These are phyloP conservation scores for Carnegiea gigantea DNA, from an alignment of 179 eudicot species.

Conservation along the genomic window DNA sequence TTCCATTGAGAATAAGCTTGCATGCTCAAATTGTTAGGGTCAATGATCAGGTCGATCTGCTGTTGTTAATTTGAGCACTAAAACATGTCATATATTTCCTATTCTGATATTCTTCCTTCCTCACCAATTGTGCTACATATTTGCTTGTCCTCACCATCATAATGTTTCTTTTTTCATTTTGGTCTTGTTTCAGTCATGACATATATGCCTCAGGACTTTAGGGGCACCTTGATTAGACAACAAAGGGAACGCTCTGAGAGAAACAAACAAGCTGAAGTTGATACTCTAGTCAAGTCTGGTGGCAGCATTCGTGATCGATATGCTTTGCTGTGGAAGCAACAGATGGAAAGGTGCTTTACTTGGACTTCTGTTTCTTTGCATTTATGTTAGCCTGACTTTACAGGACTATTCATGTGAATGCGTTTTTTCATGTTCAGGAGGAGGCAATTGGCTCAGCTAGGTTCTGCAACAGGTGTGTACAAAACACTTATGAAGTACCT, in stretches of 20 bases:
- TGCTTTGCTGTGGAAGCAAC: constrained; percentile 91
- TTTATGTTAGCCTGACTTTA: not conserved
- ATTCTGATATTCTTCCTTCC: not conserved
- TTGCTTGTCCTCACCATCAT: constrained; percentile 2
- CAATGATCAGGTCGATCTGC: not conserved
- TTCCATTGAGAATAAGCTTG: not conserved
- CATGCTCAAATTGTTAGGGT: not conserved
- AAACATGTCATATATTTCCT: not conserved
- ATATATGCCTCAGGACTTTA: constrained; percentile 97
- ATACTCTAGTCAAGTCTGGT: constrained; percentile 76
- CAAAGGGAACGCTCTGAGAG: constrained; percentile 97
- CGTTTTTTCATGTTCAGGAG: constrained; percentile 52
- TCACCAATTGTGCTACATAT: not conserved
- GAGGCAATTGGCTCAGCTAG: constrained; percentile 86
- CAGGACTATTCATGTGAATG: not conserved
- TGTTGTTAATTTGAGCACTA: not conserved
- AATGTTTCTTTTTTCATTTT: constrained; percentile 5
- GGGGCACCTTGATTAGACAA: constrained; percentile 86
- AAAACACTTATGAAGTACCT: constrained; percentile 93
- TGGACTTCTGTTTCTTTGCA: constrained; percentile 7
- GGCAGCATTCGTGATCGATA: constrained; percentile 86
- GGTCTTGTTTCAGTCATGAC: constrained; percentile 73
- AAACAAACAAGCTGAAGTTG: constrained; percentile 83
- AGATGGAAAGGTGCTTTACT: constrained; percentile 78
- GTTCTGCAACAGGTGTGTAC: constrained; percentile 95